phyloP scores from a whole-genome alignment of 2,329 filamentous ascomycete species.

The Aureobasidium pullulans region DNA sequence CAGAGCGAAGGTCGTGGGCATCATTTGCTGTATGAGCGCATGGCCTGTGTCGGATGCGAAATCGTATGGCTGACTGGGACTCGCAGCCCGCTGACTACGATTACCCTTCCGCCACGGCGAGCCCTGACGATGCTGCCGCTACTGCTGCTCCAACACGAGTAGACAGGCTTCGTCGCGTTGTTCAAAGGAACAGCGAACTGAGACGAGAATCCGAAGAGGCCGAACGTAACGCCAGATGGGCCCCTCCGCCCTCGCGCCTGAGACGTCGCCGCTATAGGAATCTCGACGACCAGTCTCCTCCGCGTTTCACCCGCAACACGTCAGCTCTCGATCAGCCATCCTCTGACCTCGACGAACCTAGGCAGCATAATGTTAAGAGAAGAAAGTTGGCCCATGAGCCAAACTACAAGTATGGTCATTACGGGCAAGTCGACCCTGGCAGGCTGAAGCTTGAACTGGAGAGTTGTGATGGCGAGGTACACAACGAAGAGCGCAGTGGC shows the following conservation, averaged over 20 bases:
- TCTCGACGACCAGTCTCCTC: conserved; percentile 5
- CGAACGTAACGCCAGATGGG: conserved; percentile 16
- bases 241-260: conserved; percentile 9
- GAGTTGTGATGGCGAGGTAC: conserved; percentile 76
- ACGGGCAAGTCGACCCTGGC: conserved; percentile 79
- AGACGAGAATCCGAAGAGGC: conserved; percentile 19
- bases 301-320: not conserved
- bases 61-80: conserved; percentile 8
- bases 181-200: conserved; percentile 28
- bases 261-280: conserved; percentile 12
- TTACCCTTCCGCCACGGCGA: conserved; percentile 35
- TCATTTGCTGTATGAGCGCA: conserved; percentile 15
- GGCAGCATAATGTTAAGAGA: conserved; percentile 23
- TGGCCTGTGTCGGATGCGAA: not conserved
- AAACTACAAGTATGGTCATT: conserved; percentile 70
- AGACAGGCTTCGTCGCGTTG: conserved; percentile 26
- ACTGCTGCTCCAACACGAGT: conserved; percentile 23
- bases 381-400: conserved; percentile 32
- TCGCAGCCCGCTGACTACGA: conserved; percentile 35
- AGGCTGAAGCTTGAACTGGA: conserved; percentile 77
- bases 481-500: conserved; percentile 40
- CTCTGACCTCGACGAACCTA: conserved; percentile 17
- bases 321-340: conserved; percentile 9
- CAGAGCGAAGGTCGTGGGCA: conserved; percentile 16
- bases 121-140: conserved; percentile 16